These are phyloP conservation scores for Allium fistulosum DNA, from an alignment of 106 monocot species.

Conservation along the genomic window DNA sequence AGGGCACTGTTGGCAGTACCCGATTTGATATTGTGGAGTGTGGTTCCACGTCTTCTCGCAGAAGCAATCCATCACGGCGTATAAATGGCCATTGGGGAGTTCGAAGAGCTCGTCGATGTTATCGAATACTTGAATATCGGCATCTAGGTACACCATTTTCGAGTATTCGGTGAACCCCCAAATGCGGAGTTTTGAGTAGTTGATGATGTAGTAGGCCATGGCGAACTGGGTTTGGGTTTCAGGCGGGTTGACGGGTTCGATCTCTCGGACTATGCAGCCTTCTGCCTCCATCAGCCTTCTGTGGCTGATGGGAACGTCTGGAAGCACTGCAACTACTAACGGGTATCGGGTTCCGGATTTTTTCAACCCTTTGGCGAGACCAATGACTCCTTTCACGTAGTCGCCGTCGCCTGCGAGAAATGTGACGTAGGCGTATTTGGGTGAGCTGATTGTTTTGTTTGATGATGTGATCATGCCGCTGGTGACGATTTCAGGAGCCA, in stretches of 20 bases:
- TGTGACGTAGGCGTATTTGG: slow-evolving; percentile 38
- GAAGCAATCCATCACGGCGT: slow-evolving; percentile 74
- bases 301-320: slow-evolving; percentile 70
- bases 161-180: slow-evolving; percentile 81
- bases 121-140: slow-evolving; percentile 80
- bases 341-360: slow-evolving; percentile 55
- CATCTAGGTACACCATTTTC: slow-evolving; percentile 81
- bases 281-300: slow-evolving; percentile 43
- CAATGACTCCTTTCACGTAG: slow-evolving; percentile 78
- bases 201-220: slow-evolving; percentile 88
- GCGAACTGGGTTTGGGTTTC: slow-evolving; percentile 71
- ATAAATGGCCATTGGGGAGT: slow-evolving; percentile 37
- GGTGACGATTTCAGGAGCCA: no score
- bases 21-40: slow-evolving; percentile 41
- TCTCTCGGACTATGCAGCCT: slow-evolving; percentile 69
- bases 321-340: slow-evolving; percentile 64
- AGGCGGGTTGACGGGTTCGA: slow-evolving; percentile 67
- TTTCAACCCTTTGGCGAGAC: slow-evolving; percentile 68
- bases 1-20: slow-evolving; percentile 66
- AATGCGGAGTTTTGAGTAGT: slow-evolving; percentile 90
- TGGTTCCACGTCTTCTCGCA: slow-evolving; percentile 61
- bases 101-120: slow-evolving; percentile 65
- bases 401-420: slow-evolving; percentile 79
- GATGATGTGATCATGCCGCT: no score
- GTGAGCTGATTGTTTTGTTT: not conserved